Evolutionary conservation across 106 monocot genomes (phyloP).

Genomic region (Vanilla planifolia): DNA sequence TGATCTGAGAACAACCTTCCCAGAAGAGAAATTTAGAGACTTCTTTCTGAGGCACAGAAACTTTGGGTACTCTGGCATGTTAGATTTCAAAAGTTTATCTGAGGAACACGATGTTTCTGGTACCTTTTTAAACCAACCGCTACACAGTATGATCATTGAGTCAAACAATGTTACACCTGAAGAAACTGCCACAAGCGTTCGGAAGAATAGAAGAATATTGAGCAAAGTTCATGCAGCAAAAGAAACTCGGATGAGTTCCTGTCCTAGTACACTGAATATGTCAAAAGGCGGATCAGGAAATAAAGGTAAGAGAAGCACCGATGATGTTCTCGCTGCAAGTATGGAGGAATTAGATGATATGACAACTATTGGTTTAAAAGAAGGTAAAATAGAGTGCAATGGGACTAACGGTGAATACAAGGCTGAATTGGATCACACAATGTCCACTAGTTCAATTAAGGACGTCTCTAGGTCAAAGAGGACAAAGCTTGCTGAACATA

Average conservation of each 20-base stretch:
- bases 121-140: neutral
- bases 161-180: neutral
- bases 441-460: neutral
- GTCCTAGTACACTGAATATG: neutral
- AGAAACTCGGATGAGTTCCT: neutral
- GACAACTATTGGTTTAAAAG: neutral
- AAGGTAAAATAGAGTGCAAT: conserved; percentile 4
- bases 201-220: neutral
- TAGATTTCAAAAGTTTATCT: neutral
- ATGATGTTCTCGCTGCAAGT: neutral
- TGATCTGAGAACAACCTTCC: neutral
- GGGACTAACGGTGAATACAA: neutral
- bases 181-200: neutral
- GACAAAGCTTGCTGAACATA: neutral
- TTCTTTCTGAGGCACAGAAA: conserved; percentile 7
- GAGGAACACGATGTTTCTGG: neutral
- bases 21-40: neutral
- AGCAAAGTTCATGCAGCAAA: conserved; percentile 1
- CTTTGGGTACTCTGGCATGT: neutral
- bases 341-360: neutral
- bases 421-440: too few relatives aligned
- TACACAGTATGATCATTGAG: neutral
- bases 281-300: neutral
- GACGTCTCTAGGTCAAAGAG: neutral
- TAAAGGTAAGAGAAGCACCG: neutral